Evolutionary conservation across 768 basidiomycete genomes (phyloP), one percentile per base, ranked within the genome.

Genomic region (Solioccasus polychromus): DNA sequence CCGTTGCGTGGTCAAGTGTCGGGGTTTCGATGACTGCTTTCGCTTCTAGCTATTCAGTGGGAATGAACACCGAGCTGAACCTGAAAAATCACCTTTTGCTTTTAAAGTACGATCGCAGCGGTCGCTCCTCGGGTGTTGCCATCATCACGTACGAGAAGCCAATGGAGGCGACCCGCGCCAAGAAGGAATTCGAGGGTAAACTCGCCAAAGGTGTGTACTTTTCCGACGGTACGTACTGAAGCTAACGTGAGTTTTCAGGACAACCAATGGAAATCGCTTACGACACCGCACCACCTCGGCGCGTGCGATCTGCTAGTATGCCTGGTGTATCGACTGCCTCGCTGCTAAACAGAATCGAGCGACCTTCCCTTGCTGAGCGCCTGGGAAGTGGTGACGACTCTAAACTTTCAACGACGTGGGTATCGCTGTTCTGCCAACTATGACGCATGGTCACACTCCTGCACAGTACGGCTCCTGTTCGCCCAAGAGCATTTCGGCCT

Each of bases 101-200:
- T 67, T 70, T 72, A 62, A 79, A 96, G 93, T 96, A 93, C 74
- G 93, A 96, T 72, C 85, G 88, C 64, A 94, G 92, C 58, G 93
- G 93, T 55, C 88, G 93, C 64, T 95, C 93, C 36, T 82, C 79
- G 17, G 93, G 93, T 48, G 76, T 81, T 55, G 93, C 87, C 47
- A 78, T 82, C 55, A 72, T 96, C 63, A 75, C 82, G 8, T 95
- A 83, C 70, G 86, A 90, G 68, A 89, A 83, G 3, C 57, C 77
- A 15, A 74, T 77, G 44, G 88, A 95, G 64, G 93, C 93, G 26
- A 80, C 82, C 30, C 74, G 77, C 48, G 92, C 92, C 43, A 89
- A 89, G 69, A 85, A 83, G 51, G 84, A 88, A 53, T 88, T 86
- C 48, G 79, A 92, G 60, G 91, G 92, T 35, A 85, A 89, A 55